phyloP scores from a whole-genome alignment of 176 grass and related monocot genomes.

The Poa pratensis region DNA sequence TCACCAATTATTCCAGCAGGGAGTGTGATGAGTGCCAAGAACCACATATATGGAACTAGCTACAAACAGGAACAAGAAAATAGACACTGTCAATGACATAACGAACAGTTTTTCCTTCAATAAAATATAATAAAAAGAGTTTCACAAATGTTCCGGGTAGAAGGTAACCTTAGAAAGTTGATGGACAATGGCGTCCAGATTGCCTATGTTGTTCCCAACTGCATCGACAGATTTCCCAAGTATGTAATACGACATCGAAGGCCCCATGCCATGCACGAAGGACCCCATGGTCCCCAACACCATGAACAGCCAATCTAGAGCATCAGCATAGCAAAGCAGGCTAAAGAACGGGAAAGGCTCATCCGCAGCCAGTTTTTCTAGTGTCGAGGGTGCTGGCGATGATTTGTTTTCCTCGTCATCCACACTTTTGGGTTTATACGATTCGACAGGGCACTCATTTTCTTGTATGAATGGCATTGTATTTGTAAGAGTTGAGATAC shows the following conservation, averaged over 20 bases:
- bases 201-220: slow-evolving; percentile 47
- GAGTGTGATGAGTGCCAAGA: slow-evolving; percentile 65
- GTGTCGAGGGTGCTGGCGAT: background rate
- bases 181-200: slow-evolving; percentile 45
- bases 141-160: background rate
- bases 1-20: slow-evolving; percentile 68
- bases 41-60: slow-evolving; percentile 69
- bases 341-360: slow-evolving; percentile 45
- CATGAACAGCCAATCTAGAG: slow-evolving; percentile 63
- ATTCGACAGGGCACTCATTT: background rate
- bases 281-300: slow-evolving; percentile 55
- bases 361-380: background rate
- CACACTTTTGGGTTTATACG: slow-evolving; percentile 7
- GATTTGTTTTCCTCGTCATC: slow-evolving; percentile 23
- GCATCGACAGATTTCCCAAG: slow-evolving; percentile 55
- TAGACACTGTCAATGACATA: slow-evolving; percentile 27
- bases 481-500: slow-evolving; percentile 23
- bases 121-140: slow-evolving; percentile 21
- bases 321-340: slow-evolving; percentile 57
- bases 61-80: slow-evolving; percentile 38
- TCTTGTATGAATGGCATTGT: slow-evolving; percentile 39
- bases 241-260: slow-evolving; percentile 56
- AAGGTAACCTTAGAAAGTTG: slow-evolving; percentile 51
- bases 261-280: slow-evolving; percentile 57
- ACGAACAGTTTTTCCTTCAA: background rate